phyloP scores from a whole-genome alignment of 441 rosid genomes.

The Populus trichocarpa region DNA sequence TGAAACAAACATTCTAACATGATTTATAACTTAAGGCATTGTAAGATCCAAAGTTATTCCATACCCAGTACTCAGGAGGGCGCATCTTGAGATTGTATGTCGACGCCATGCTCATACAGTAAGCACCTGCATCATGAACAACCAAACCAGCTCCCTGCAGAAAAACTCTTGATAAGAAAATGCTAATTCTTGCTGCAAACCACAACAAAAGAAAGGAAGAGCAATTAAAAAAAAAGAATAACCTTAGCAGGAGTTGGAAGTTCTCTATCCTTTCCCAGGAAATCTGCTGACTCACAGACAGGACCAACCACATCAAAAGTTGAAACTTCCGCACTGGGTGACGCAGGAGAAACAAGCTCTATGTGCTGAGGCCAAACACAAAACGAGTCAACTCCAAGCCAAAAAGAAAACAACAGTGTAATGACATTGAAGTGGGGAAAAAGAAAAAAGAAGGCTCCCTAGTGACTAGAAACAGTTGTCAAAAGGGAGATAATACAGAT shows the following conservation, averaged over 20 bases:
- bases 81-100: slow-evolving; percentile 99
- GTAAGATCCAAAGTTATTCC: neutral
- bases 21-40: neutral
- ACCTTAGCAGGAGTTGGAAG: slow-evolving; percentile 90
- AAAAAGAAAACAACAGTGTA: slow-evolving; percentile 9
- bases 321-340: slow-evolving; percentile 51
- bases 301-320: slow-evolving; percentile 97
- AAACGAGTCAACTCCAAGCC: slow-evolving; percentile 8
- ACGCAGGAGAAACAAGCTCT: slow-evolving; percentile 83
- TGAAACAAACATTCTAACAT: neutral
- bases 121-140: slow-evolving; percentile 98
- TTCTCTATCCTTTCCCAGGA: slow-evolving; percentile 93
- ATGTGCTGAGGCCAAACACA: slow-evolving; percentile 59
- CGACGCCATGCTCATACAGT: slow-evolving; percentile 99
- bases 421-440: neutral
- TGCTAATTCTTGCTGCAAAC: neutral
- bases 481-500: neutral
- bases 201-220: neutral
- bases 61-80: slow-evolving; percentile 98
- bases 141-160: slow-evolving; percentile 89
- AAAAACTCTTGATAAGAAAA: slow-evolving; percentile 17
- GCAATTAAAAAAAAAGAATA: neutral
- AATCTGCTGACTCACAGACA: slow-evolving; percentile 98
- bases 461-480: neutral
- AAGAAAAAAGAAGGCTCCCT: neutral